phyloP scores from a whole-genome alignment of 306 rosid species.

The Sesbania bispinosa region DNA sequence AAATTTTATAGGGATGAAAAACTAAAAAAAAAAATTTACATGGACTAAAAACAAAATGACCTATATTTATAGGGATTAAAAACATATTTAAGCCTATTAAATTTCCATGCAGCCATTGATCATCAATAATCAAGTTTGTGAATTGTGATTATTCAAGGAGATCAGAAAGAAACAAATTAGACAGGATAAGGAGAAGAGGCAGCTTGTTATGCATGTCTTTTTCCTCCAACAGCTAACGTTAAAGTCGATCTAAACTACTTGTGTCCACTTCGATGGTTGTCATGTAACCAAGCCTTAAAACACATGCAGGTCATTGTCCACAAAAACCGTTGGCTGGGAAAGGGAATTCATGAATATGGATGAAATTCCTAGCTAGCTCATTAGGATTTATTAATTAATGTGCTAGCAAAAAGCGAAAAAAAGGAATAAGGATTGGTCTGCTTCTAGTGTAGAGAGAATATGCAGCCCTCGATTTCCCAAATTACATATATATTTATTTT shows the following conservation, averaged over 20 bases:
- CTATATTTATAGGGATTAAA: no score
- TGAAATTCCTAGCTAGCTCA: constrained; percentile 25
- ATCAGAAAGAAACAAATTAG: not conserved
- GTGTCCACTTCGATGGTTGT: constrained; percentile 29
- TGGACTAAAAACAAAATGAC: no score
- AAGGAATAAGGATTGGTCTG: not conserved
- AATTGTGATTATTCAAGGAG: not conserved
- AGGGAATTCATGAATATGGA: constrained; percentile 6
- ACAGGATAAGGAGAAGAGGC: not conserved
- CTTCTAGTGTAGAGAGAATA: no score
- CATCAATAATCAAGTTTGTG: no score
- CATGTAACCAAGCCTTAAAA: constrained; percentile 20
- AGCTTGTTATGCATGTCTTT: constrained; percentile 24
- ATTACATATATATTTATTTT: no score
- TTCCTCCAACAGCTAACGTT: constrained; percentile 39
- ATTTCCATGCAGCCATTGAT: no score
- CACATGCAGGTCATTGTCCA: constrained; percentile 23
- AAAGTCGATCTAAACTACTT: constrained; percentile 35
- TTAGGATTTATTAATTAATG: no score
- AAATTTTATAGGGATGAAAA: no score
- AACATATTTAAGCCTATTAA: no score
- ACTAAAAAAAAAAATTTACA: no score
- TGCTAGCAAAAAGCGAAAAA: not conserved
- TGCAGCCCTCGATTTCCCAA: not conserved
- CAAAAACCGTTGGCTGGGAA: constrained; percentile 26